phyloP scores from a whole-genome alignment of 2,329 filamentous ascomycete genomes.

The Phoma sp. region DNA sequence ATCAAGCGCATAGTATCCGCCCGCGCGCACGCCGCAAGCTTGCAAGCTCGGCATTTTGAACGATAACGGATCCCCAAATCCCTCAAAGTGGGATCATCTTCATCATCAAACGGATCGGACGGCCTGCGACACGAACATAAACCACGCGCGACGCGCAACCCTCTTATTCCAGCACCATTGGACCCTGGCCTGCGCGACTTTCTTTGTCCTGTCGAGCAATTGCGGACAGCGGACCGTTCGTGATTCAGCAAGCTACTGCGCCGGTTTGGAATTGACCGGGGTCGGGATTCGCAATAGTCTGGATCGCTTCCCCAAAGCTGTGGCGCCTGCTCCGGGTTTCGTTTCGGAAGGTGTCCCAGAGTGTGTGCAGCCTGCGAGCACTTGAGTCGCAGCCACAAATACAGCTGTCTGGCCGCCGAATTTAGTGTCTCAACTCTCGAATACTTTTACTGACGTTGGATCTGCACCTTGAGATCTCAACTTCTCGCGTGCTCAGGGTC shows the following conservation, averaged over 20 bases:
- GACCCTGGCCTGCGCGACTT: constrained; percentile 13
- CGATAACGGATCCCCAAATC: background rate
- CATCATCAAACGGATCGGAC: constrained; percentile 1
- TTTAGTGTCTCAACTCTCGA: background rate
- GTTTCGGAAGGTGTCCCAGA: constrained; percentile 27
- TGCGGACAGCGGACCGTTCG: constrained; percentile 11
- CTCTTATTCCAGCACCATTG: constrained; percentile 3
- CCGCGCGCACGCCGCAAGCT: background rate
- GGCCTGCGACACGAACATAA: constrained; percentile 2
- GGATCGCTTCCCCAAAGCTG: constrained; percentile 15
- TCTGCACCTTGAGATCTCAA: background rate
- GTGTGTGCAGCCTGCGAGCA: background rate
- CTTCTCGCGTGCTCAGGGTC: constrained; percentile 13
- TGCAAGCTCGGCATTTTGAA: background rate
- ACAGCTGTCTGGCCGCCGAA: constrained; percentile 3
- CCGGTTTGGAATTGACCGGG: constrained; percentile 8
- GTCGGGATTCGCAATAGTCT: constrained; percentile 16
- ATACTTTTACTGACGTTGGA: background rate
- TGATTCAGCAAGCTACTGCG: constrained; percentile 10
- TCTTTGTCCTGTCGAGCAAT: constrained; percentile 5
- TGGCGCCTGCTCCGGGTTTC: constrained; percentile 19
- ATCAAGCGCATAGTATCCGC: background rate
- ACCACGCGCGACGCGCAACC: constrained; percentile 4
- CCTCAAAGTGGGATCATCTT: background rate
- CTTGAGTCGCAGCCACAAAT: constrained; percentile 9